phyloP scores from a whole-genome alignment of 371 early-diverging fungal genomes.

The Catenaria anguillulae region DNA sequence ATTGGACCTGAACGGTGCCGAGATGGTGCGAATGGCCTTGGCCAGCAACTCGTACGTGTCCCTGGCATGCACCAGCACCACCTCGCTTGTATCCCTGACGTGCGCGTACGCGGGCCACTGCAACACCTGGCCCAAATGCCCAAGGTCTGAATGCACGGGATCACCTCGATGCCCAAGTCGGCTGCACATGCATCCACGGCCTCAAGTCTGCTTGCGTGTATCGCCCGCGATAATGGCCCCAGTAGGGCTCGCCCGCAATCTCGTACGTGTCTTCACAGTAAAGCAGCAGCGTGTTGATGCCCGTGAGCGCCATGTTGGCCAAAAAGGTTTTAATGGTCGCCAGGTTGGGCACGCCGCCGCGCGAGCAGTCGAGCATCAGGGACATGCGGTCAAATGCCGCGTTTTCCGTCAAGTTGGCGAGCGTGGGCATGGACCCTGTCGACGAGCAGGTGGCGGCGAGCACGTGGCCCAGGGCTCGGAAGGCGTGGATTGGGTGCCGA shows the following conservation, averaged over 20 bases:
- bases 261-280: conserved; percentile 49
- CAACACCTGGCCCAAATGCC: conserved; percentile 78
- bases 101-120: conserved; percentile 71
- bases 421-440: conserved; percentile 11
- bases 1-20: conserved; percentile 52
- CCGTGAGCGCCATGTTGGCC: conserved; percentile 59
- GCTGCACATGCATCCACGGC: conserved; percentile 61
- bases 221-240: conserved; percentile 64
- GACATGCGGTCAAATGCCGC: conserved; percentile 49
- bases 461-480: neutral
- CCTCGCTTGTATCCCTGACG: conserved; percentile 65
- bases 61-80: conserved; percentile 46
- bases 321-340: conserved; percentile 44
- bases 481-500: neutral
- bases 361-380: conserved; percentile 72
- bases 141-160: conserved; percentile 78
- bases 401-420: conserved; percentile 36
- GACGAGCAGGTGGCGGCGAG: neutral
- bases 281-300: conserved; percentile 65
- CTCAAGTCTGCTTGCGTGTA: conserved; percentile 50
- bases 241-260: conserved; percentile 61
- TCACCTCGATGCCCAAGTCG: conserved; percentile 41
- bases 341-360: conserved; percentile 53
- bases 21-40: conserved; percentile 45
- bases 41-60: conserved; percentile 65